A percentile compares a stretch with the other conserved stretches of the same genome.
Conservation (phyloP, 768 basidiomycete genomes). For the Macrolepiota fuliginosa region DNA sequence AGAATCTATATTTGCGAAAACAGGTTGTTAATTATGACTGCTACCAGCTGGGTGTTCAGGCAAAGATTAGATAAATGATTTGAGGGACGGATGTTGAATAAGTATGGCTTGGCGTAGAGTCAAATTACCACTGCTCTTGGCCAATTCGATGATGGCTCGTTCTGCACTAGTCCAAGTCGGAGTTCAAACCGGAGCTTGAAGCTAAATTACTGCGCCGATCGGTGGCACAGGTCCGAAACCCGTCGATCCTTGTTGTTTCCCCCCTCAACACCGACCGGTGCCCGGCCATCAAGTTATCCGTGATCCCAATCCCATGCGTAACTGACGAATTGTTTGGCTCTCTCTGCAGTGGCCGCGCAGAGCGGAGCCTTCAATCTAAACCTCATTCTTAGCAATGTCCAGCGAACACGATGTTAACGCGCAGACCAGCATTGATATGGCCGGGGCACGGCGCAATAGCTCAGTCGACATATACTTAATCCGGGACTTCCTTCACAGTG, state of each 20-base stretch:
- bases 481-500: slow-evolving; percentile 51
- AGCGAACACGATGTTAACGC: slow-evolving; percentile 34
- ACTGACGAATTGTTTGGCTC: neutral
- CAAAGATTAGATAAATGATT: too few species aligned
- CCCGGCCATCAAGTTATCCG: neutral
- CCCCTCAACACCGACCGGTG: neutral
- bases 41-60: too few species aligned
- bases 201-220: too few species aligned
- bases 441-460: slow-evolving; percentile 40
- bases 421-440: slow-evolving; percentile 54
- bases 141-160: too few species aligned
- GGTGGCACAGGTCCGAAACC: too few species aligned
- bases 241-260: neutral
- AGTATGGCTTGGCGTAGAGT: too few species aligned
- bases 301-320: neutral
- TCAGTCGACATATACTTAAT: slow-evolving; percentile 41
- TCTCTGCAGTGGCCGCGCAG: neutral
- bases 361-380: neutral
- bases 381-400: neutral
- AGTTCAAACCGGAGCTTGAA: neutral
- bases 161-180: too few species aligned
- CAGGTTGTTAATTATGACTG: too few species aligned
- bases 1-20: too few species aligned
- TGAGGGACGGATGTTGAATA: too few species aligned
- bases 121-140: too few species aligned